Conservation (phyloP, 2,329 filamentous ascomycete genomes). For the Penicillium sp. region DNA sequence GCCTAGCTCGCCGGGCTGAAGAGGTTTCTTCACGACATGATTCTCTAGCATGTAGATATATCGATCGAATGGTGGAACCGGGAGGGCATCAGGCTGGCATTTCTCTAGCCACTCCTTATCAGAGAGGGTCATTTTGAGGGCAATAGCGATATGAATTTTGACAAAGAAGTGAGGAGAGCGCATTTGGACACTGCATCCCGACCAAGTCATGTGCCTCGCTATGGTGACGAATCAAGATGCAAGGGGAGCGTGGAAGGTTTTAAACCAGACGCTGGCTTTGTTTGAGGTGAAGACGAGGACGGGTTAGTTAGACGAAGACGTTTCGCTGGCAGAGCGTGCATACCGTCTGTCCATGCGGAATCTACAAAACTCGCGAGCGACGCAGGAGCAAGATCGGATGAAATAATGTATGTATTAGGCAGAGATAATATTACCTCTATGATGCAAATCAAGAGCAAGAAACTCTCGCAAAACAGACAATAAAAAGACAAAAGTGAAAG, state of each 20-base stretch:
- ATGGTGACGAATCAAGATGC: too few relatives aligned
- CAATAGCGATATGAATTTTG: too few relatives aligned
- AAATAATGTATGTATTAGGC: conserved; percentile 19
- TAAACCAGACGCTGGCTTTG: too few relatives aligned
- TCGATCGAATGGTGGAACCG: conserved; percentile 6
- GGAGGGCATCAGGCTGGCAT: conserved; percentile 3
- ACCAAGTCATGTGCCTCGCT: too few relatives aligned
- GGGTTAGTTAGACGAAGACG: too few relatives aligned
- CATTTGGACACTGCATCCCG: too few relatives aligned
- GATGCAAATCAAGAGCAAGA: conserved; percentile 8
- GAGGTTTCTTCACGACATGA: conserved; percentile 3
- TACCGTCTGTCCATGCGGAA: too few relatives aligned
- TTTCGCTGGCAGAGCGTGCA: background rate
- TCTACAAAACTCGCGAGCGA: too few relatives aligned
- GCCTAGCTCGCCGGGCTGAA: conserved; percentile 6
- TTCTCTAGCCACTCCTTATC: conserved; percentile 4
- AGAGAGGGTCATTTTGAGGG: too few relatives aligned
- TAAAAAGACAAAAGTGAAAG: conserved; percentile 14
- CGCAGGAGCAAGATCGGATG: background rate
- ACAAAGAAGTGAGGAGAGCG: too few relatives aligned
- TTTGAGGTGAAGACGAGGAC: too few relatives aligned
- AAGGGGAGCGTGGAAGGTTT: too few relatives aligned
- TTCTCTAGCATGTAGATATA: conserved; percentile 6
- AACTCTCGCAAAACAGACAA: conserved; percentile 14
- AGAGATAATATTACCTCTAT: conserved; percentile 11